Evolutionary conservation across 2,329 filamentous ascomycete species (phyloP).

Genomic region (Colletotrichum echinochloae): DNA sequence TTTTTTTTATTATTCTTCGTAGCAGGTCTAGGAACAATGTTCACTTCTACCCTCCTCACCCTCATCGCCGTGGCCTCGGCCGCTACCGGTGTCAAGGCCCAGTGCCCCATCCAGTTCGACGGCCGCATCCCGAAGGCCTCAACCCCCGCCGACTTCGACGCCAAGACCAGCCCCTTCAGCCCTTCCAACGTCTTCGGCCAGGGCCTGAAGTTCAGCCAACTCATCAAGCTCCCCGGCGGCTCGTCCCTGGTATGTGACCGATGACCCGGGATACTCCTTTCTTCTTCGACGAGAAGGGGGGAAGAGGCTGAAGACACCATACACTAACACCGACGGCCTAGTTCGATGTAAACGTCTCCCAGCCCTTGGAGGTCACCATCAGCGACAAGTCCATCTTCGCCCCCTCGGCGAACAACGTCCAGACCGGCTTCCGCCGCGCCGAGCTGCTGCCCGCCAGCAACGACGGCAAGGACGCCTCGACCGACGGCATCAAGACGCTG

Average conservation of each 20-base stretch:
- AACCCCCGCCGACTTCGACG: slow-evolving; percentile 56
- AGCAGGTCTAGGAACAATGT: slow-evolving; percentile 40
- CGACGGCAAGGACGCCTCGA: slow-evolving; percentile 63
- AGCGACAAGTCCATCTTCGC: slow-evolving; percentile 70
- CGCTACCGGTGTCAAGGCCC: slow-evolving; percentile 40
- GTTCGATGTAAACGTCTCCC: slow-evolving; percentile 58
- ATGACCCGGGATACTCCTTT: slow-evolving; percentile 14
- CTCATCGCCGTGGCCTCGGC: slow-evolving; percentile 32
- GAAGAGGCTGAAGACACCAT: background rate
- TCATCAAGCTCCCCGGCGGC: slow-evolving; percentile 60
- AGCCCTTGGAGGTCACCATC: slow-evolving; percentile 66
- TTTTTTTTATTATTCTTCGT: slow-evolving; percentile 23
- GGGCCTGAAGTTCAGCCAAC: slow-evolving; percentile 62
- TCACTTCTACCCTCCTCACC: slow-evolving; percentile 34
- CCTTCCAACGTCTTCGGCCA: slow-evolving; percentile 65
- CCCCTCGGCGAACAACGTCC: slow-evolving; percentile 59
- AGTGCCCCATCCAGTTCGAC: slow-evolving; percentile 59
- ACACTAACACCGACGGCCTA: slow-evolving; percentile 17
- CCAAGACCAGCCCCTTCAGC: slow-evolving; percentile 60
- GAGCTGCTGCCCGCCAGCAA: slow-evolving; percentile 66
- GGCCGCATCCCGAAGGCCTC: slow-evolving; percentile 57
- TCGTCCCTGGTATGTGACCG: slow-evolving; percentile 52
- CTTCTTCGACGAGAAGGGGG: background rate
- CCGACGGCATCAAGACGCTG: slow-evolving; percentile 68
- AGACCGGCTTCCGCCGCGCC: slow-evolving; percentile 70